Base-by-base conservation (phyloP, 148 eudicot genomes). In the Camellia lanceoleosa region DNA sequence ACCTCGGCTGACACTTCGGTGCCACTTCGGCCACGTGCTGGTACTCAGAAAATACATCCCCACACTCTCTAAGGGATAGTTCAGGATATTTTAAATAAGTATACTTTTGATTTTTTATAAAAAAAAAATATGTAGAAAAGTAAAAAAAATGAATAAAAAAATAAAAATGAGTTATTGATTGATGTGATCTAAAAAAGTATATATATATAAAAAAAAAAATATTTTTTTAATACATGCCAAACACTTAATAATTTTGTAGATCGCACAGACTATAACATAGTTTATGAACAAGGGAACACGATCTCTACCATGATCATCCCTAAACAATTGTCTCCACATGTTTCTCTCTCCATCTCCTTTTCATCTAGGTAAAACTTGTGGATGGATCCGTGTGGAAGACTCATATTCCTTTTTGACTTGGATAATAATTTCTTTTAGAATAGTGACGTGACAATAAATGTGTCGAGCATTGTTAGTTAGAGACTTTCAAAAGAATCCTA, bases 271-370 rank as follows among this genome's bases (percentile, higher is more conserved):
- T 56, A 68, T 68, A 43, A 43, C 23, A 68, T 19, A 44, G 11
- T 56, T 75, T 10, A 74, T 15, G 54, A 46, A 44, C 3, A 56
- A 46, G 83, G 83, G 79, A 81, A 81, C 79, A 81, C 47, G 79
- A 76, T 81, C 83, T 63, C 74, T 68, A 38, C 44, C 19, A 44
- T 55, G 43, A 60, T 70, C 67, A 60, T 44, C 1, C 58, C 81
- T 30, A 79, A 56, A 68, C 69, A 41, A 55, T 71, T 79, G 81
- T 79, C 81, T 69, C 42, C 55, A 6, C 16, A 38, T 67, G 30
- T 67, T 23, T 41, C 41, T n/a, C 0, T 42, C 16, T 20, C n/a
- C n/a, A 0, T 56, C 9, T 42, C 47, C 7, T 56, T 74, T 13
- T 47, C 14, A 20, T 6, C 43, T 23, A 23, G 70, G 19, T 38